A percentile compares a stretch with the other conserved stretches of the same genome.
These are phyloP conservation scores for Daldinia caldariorum DNA, from an alignment of 495 filamentous ascomycete species.

Conservation along the genomic window DNA sequence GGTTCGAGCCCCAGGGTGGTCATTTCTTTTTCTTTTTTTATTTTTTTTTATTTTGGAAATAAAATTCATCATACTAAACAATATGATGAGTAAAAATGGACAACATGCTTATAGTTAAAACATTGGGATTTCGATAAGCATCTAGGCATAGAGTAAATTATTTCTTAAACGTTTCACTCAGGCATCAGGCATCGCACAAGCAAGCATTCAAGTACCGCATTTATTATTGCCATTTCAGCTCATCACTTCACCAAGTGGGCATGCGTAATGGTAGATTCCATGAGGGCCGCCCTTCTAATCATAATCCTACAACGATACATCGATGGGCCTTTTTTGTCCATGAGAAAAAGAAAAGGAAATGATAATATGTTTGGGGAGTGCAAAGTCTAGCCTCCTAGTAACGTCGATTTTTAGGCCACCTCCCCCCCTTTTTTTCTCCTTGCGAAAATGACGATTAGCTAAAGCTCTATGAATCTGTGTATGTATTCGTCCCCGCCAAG, in stretches of 20 bases:
- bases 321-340: constrained; percentile 1
- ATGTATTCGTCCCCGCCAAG: constrained; percentile 22
- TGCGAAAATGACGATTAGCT: constrained; percentile 34
- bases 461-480: constrained; percentile 33
- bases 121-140: too few species aligned
- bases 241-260: constrained; percentile 12
- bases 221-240: constrained; percentile 2
- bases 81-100: too few species aligned
- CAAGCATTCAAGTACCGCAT: neutral
- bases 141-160: too few species aligned
- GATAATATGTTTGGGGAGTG: constrained; percentile 18
- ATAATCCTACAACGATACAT: constrained; percentile 35
- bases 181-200: neutral
- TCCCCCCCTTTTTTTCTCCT: constrained; percentile 9
- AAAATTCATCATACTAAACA: too few species aligned
- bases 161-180: neutral
- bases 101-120: too few species aligned
- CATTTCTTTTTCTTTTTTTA: constrained; percentile 11
- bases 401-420: constrained; percentile 19
- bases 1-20: constrained; percentile 32
- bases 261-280: constrained; percentile 21
- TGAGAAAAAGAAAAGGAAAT: constrained; percentile 12
- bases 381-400: constrained; percentile 31
- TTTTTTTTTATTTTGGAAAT: neutral
- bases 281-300: constrained; percentile 25